These are phyloP conservation scores for Xylariaceae sp. DNA, from an alignment of 2,329 filamentous ascomycete species.

Conservation along the genomic window DNA sequence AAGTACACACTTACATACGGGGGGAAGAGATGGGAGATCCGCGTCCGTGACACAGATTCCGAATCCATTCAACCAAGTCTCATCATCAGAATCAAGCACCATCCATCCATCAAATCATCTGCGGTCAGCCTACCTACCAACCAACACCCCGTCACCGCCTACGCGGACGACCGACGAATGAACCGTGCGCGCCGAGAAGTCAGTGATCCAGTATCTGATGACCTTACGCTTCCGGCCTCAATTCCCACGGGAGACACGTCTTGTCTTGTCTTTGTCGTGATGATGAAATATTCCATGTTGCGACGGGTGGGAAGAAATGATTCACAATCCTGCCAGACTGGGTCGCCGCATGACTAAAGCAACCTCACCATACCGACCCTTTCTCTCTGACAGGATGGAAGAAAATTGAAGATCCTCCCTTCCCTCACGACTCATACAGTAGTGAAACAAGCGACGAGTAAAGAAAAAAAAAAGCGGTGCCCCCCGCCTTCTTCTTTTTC, in stretches of 20 bases:
- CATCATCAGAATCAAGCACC: neutral
- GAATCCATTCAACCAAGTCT: neutral
- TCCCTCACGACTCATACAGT: neutral
- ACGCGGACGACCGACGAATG: constrained; percentile 4
- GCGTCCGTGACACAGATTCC: neutral
- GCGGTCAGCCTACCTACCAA: constrained; percentile 18
- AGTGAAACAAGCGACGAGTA: neutral
- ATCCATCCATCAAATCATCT: constrained; percentile 1
- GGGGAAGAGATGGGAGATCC: neutral
- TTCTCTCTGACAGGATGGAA: too few species aligned
- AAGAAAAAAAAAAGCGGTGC: neutral
- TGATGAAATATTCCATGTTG: neutral
- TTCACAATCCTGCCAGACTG: too few species aligned
- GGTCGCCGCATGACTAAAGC: too few species aligned
- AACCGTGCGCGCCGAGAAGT: constrained; percentile 4
- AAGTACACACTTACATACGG: neutral
- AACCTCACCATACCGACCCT: too few species aligned
- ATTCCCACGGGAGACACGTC: constrained; percentile 6
- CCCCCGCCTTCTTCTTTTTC: neutral
- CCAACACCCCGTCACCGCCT: constrained; percentile 16
- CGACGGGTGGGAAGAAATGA: neutral
- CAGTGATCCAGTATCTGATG: constrained; percentile 7
- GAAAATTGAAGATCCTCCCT: too few species aligned
- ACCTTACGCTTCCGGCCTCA: constrained; percentile 4
- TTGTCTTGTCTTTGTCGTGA: neutral